Evolutionary conservation across 371 early-diverging fungal genomes (phyloP), one percentile per base, ranked within the genome.

Genomic region (Fennellomyces sp.): DNA sequence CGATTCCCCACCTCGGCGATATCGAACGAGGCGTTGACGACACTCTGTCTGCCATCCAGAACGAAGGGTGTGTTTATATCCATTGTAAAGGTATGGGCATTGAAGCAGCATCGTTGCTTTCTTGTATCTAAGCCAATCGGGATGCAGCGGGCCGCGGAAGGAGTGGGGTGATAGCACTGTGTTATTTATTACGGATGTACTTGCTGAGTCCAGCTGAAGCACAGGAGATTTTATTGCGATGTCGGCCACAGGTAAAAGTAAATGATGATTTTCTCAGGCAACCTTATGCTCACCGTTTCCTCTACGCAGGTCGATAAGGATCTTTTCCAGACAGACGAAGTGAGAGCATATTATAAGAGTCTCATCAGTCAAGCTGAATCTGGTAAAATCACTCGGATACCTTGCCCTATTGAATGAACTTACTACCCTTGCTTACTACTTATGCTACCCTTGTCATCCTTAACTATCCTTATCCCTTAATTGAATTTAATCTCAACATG

Each of bases 31-130:
- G 73, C 5, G 65, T 76, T 1, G 51, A 68, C 2, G 51, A 58
- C 19, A 69, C 75, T 2, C 33, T 60, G 19, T 33, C 56, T 10
- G 39, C 26, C 21, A 31, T 51, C 12, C 53, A 70, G 11, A 36
- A 64, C 15, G 55, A 61, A 10, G 54, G 63, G 2, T 59, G 38
- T 2, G 53, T 80, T 2, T 80, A 80, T 53, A 25, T 80, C 8
- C 80, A 80, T 56, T 80, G 80, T 29, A 80, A 80, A 76, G 79
- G 79, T 70, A 61, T n/a, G n/a, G n/a, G n/a, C n/a, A n/a, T n/a
- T n/a, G n/a, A n/a, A n/a, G n/a, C n/a, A n/a, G n/a, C n/a, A n/a
- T n/a, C n/a, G n/a, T n/a, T n/a, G n/a, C n/a, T n/a, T n/a, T n/a
- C n/a, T n/a, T n/a, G n/a, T n/a, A n/a, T n/a, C n/a, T n/a, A n/a